Evolutionary conservation across 306 rosid species (phyloP).

Genomic region (Quercus aquifolioides): DNA sequence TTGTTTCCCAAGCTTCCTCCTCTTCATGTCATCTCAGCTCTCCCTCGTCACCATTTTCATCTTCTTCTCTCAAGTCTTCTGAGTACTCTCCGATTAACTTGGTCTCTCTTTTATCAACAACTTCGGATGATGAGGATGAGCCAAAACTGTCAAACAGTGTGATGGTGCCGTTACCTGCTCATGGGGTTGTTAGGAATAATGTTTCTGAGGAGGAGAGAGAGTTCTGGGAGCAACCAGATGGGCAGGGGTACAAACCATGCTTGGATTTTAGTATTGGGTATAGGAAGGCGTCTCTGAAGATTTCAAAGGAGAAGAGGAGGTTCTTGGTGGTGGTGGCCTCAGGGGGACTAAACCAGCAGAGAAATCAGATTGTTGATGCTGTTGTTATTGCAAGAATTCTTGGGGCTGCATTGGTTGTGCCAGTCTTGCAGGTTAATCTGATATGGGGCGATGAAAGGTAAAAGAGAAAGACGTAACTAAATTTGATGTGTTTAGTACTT

Average conservation of each 20-base stretch:
- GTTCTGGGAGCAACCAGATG: conserved; percentile 55
- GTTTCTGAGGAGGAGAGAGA: conserved; percentile 33
- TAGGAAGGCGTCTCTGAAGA: conserved; percentile 25
- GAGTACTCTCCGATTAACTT: conserved; percentile 4
- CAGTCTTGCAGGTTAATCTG: conserved; percentile 49
- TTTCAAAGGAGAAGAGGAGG: conserved; percentile 44
- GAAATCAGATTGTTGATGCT: conserved; percentile 57
- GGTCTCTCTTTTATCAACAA: conserved; percentile 16
- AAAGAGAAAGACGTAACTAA: neutral
- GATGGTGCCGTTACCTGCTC: conserved; percentile 46
- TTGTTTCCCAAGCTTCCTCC: neutral
- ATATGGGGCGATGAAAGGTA: conserved; percentile 66
- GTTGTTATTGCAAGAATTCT: conserved; percentile 59
- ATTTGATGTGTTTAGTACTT: neutral
- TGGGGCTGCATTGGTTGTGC: conserved; percentile 50
- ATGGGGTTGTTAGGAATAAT: conserved; percentile 24
- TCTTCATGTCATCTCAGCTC: conserved; percentile 7
- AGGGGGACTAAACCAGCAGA: conserved; percentile 63
- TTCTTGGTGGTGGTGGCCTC: conserved; percentile 53
- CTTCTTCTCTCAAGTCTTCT: neutral
- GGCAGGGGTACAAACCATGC: conserved; percentile 42
- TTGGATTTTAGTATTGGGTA: conserved; percentile 46
- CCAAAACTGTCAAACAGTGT: conserved; percentile 17
- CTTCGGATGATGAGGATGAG: neutral
- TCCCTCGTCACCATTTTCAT: neutral